Conservation (phyloP, 768 basidiomycete species). For the Collybia nuda region DNA sequence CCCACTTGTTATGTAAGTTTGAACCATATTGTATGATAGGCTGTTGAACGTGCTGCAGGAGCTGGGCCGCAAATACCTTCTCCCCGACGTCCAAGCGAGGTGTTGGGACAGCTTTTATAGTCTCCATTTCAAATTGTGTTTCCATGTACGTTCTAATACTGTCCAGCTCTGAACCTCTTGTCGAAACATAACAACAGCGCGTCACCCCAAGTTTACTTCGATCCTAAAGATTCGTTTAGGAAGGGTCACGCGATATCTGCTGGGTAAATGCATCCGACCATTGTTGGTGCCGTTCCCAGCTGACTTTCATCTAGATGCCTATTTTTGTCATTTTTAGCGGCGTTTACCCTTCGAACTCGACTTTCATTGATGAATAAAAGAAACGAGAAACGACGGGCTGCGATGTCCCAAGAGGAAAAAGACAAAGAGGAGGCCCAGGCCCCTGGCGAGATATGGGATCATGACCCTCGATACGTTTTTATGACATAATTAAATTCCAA, state of each 20-base stretch:
- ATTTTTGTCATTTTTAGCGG: conserved; percentile 38
- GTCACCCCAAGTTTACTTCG: conserved; percentile 58
- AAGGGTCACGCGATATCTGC: conserved; percentile 59
- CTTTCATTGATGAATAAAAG: conserved; percentile 40
- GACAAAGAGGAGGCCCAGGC: conserved; percentile 18
- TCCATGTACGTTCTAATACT: conserved; percentile 41
- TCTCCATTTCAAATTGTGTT: conserved; percentile 57
- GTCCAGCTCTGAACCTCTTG: neutral
- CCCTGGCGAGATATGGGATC: conserved; percentile 42
- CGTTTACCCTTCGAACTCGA: conserved; percentile 46
- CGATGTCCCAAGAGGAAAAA: conserved; percentile 24
- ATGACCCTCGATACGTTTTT: conserved; percentile 52
- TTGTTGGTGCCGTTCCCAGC: neutral
- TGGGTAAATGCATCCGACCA: conserved; percentile 29
- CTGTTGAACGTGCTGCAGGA: conserved; percentile 32
- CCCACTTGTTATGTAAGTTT: conserved; percentile 55
- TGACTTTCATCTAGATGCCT: conserved; percentile 33
- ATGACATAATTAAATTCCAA: conserved; percentile 36
- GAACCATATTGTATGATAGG: neutral
- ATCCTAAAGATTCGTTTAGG: conserved; percentile 46
- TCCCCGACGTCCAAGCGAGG: conserved; percentile 61
- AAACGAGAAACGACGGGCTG: conserved; percentile 27
- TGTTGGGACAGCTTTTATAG: conserved; percentile 60
- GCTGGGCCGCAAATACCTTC: conserved; percentile 60
- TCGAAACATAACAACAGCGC: conserved; percentile 31